phyloP scores from a whole-genome alignment of 2,329 filamentous ascomycete genomes.

The Ascochyta koolunga region DNA sequence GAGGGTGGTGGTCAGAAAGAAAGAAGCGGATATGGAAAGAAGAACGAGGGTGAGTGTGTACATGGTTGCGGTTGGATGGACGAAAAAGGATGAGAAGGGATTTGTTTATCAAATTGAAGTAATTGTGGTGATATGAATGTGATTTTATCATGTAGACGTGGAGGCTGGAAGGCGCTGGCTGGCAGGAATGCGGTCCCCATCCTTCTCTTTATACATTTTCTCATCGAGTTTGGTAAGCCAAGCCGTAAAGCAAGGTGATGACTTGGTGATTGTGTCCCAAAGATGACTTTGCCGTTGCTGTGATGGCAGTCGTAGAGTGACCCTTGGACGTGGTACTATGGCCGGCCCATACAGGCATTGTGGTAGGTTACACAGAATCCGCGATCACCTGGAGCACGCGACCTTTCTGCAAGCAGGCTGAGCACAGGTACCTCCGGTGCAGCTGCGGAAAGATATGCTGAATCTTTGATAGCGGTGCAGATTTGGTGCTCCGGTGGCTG shows the following conservation, averaged over 20 bases:
- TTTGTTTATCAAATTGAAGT: background rate
- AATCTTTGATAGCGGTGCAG: background rate
- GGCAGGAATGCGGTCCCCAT: background rate
- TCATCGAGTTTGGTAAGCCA: background rate
- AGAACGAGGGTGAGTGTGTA: constrained; percentile 8
- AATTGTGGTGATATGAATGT: background rate
- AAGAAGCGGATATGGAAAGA: constrained; percentile 9
- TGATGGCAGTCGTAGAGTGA: background rate
- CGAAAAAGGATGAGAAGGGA: too few relatives aligned
- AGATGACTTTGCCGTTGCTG: constrained; percentile 1
- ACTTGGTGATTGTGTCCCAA: background rate
- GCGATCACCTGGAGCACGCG: constrained; percentile 23
- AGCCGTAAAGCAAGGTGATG: constrained; percentile 7
- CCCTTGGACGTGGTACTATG: constrained; percentile 13
- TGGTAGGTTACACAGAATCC: constrained; percentile 19
- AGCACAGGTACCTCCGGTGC: background rate
- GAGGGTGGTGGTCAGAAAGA: constrained; percentile 15
- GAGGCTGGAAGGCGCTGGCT: constrained; percentile 12
- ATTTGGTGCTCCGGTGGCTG: background rate
- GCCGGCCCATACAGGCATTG: background rate
- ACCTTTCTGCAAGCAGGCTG: constrained; percentile 24
- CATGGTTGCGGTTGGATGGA: constrained; percentile 9
- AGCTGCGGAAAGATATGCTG: background rate
- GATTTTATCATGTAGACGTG: background rate
- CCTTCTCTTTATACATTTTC: constrained; percentile 15